phyloP scores from a whole-genome alignment of 495 filamentous ascomycete genomes.

The Baudoinia panamericana region DNA sequence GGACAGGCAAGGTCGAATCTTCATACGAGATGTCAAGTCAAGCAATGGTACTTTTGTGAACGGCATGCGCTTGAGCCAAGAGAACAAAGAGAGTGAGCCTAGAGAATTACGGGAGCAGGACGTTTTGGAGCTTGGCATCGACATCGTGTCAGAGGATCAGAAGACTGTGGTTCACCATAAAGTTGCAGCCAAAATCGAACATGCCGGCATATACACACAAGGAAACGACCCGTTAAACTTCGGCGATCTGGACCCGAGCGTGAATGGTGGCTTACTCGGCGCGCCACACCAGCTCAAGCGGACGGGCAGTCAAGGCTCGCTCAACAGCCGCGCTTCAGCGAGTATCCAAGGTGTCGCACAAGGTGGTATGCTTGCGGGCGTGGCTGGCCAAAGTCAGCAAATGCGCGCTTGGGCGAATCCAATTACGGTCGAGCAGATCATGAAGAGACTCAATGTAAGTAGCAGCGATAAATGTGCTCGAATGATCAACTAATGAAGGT shows the following conservation, averaged over 20 bases:
- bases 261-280: conserved; percentile 54
- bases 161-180: conserved; percentile 98
- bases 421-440: conserved; percentile 85
- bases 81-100: conserved; percentile 89
- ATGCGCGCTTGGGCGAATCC: conserved; percentile 75
- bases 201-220: conserved; percentile 64
- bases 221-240: conserved; percentile 68
- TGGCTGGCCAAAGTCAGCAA: conserved; percentile 49
- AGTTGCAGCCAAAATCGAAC: conserved; percentile 88
- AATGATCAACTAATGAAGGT: background rate
- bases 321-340: conserved; percentile 41
- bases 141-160: conserved; percentile 96
- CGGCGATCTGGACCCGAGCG: conserved; percentile 65
- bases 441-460: conserved; percentile 84
- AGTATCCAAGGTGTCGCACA: conserved; percentile 29
- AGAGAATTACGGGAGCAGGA: conserved; percentile 81
- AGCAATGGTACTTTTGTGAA: conserved; percentile 99
- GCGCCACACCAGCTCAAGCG: conserved; percentile 41
- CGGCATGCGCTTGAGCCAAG: conserved; percentile 72
- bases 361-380: conserved; percentile 39
- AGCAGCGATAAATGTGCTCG: background rate
- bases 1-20: conserved; percentile 76
- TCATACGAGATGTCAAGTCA: conserved; percentile 93
- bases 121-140: conserved; percentile 84
- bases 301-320: conserved; percentile 56